Conservation (phyloP, 2,329 filamentous ascomycete genomes). For the Cytospora leucostoma region DNA sequence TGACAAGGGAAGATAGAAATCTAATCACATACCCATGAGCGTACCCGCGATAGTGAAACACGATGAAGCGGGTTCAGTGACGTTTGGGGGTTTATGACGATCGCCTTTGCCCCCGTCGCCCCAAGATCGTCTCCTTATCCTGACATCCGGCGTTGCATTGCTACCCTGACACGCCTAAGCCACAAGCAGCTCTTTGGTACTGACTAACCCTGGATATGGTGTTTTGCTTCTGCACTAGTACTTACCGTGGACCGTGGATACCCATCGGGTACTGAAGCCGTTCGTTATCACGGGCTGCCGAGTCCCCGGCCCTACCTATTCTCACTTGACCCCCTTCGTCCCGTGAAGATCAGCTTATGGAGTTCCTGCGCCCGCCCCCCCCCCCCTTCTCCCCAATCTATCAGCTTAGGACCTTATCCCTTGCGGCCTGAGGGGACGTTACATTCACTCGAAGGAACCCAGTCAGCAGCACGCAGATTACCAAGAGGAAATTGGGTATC, state of each 20-base stretch:
- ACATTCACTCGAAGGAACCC: too few relatives aligned
- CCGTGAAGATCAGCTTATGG: not conserved
- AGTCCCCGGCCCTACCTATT: not conserved
- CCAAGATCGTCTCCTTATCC: too few relatives aligned
- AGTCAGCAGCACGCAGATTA: too few relatives aligned
- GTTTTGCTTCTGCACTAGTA: not conserved
- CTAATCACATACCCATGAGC: not conserved
- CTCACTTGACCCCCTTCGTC: not conserved
- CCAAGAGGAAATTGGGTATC: too few relatives aligned
- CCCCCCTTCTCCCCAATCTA: too few relatives aligned
- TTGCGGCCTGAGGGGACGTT: too few relatives aligned
- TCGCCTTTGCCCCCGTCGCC: too few relatives aligned
- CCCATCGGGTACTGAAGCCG: not conserved
- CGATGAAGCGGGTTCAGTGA: not conserved
- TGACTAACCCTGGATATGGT: not conserved
- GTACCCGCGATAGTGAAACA: not conserved
- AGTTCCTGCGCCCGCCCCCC: too few relatives aligned
- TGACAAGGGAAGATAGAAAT: not conserved
- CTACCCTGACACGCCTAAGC: not conserved
- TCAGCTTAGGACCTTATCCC: too few relatives aligned
- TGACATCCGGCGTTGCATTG: not conserved
- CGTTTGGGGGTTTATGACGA: too few relatives aligned
- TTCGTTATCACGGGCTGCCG: not conserved
- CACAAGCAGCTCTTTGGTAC: not conserved
- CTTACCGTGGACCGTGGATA: not conserved